phyloP scores from a whole-genome alignment of 805 yeast genomes.

The Teunomyces stri region DNA sequence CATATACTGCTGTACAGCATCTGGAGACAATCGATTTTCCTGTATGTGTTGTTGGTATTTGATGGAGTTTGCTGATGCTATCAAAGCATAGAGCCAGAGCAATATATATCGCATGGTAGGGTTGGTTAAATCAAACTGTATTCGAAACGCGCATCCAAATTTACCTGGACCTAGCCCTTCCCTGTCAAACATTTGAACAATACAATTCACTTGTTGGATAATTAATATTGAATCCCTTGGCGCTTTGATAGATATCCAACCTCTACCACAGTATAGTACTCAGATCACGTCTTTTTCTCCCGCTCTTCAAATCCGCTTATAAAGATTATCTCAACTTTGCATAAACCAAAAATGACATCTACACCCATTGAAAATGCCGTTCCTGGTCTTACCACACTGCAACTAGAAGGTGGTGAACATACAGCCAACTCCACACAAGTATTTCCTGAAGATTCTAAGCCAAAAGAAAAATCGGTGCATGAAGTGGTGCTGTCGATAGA shows the following conservation, averaged over 20 bases:
- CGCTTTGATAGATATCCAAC: too few relatives aligned
- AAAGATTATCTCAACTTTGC: neutral
- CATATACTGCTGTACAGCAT: neutral
- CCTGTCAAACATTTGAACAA: too few relatives aligned
- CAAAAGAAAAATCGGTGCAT: constrained; percentile 16
- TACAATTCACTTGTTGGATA: too few relatives aligned
- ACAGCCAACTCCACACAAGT: constrained; percentile 2
- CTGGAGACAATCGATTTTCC: neutral
- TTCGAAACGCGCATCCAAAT: constrained; percentile 1
- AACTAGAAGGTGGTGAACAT: constrained; percentile 27
- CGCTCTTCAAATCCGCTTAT: too few relatives aligned
- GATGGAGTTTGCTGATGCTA: neutral
- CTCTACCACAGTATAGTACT: too few relatives aligned
- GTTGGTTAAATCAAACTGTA: neutral
- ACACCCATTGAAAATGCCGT: constrained; percentile 8
- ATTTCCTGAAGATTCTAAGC: neutral
- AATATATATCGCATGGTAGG: neutral
- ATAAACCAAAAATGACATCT: neutral
- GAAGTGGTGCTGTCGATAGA: constrained; percentile 38
- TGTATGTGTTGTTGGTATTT: neutral
- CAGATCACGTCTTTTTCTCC: too few relatives aligned
- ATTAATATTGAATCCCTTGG: too few relatives aligned
- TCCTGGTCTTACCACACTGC: constrained; percentile 36
- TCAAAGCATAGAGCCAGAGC: neutral
- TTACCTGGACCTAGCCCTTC: too few relatives aligned